Percentiles rank a stretch among this genome's conserved stretches.
phyloP scores from a whole-genome alignment of 306 rosid species.

The Bauhinia variegata region DNA sequence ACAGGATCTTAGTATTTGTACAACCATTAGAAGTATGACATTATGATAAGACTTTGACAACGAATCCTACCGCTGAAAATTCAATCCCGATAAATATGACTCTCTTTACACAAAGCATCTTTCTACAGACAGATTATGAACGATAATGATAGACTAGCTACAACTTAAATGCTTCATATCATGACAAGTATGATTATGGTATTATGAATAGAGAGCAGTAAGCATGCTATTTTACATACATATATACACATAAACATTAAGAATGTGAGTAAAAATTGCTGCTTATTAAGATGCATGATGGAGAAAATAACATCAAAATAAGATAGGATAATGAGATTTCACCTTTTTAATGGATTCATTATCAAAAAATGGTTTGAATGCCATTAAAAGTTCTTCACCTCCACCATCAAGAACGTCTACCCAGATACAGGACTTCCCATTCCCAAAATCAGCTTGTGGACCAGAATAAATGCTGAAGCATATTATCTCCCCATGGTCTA shows the following conservation, averaged over 20 bases:
- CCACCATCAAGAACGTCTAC: slow-evolving; percentile 99
- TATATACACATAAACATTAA: too few relatives aligned
- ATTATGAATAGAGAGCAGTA: neutral
- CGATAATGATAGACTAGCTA: slow-evolving; percentile 8
- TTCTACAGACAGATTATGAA: neutral
- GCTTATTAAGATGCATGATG: slow-evolving; percentile 21
- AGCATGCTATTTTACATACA: too few relatives aligned
- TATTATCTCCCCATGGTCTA: slow-evolving; percentile 90
- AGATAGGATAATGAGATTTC: slow-evolving; percentile 34
- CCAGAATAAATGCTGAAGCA: slow-evolving; percentile 93
- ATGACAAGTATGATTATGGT: neutral
- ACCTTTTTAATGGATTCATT: slow-evolving; percentile 84
- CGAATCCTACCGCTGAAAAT: neutral
- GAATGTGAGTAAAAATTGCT: slow-evolving; percentile 8
- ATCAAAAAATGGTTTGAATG: slow-evolving; percentile 72
- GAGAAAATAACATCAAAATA: slow-evolving; percentile 18
- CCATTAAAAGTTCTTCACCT: slow-evolving; percentile 67
- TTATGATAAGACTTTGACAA: neutral
- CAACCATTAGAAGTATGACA: neutral
- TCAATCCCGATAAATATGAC: slow-evolving; percentile 7
- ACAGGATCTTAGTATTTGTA: too few relatives aligned
- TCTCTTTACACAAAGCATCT: neutral
- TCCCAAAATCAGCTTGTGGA: slow-evolving; percentile 83
- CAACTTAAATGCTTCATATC: neutral
- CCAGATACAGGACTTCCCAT: slow-evolving; percentile 93